These are phyloP conservation scores for Chloropicon primus DNA, from an alignment of 139 green algal genomes.

Conservation along the genomic window DNA sequence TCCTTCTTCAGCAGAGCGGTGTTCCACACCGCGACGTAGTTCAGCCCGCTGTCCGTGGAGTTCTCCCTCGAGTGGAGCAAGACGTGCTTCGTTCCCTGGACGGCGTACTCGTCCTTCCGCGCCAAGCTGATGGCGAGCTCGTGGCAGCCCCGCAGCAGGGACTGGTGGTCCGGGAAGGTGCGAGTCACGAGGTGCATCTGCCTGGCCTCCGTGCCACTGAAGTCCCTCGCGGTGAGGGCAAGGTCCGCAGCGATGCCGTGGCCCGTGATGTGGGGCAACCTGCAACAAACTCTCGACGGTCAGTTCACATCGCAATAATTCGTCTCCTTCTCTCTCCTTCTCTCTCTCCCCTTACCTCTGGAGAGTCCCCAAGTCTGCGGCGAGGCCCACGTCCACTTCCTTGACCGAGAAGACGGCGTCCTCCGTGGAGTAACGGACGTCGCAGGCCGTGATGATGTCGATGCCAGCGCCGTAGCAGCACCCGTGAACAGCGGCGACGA, in stretches of 20 bases:
- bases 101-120: neutral
- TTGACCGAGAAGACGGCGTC: neutral
- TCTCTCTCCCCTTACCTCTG: neutral
- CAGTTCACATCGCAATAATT: no score
- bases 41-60: neutral
- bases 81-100: neutral
- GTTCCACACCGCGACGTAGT: neutral
- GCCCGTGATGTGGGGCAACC: neutral
- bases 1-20: neutral
- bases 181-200: neutral
- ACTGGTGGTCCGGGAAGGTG: neutral
- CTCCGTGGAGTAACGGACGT: neutral
- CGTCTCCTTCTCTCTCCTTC: no score
- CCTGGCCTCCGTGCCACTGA: neutral
- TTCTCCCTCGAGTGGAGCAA: neutral
- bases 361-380: neutral
- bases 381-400: neutral
- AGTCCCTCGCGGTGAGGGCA: neutral
- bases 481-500: neutral
- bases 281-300: no score
- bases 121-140: neutral
- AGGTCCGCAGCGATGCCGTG: neutral
- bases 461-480: neutral
- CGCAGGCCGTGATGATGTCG: neutral
- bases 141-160: neutral